Evolutionary conservation across 140 eudicot species (phyloP).

Genomic region (Oenanthe javanica): DNA sequence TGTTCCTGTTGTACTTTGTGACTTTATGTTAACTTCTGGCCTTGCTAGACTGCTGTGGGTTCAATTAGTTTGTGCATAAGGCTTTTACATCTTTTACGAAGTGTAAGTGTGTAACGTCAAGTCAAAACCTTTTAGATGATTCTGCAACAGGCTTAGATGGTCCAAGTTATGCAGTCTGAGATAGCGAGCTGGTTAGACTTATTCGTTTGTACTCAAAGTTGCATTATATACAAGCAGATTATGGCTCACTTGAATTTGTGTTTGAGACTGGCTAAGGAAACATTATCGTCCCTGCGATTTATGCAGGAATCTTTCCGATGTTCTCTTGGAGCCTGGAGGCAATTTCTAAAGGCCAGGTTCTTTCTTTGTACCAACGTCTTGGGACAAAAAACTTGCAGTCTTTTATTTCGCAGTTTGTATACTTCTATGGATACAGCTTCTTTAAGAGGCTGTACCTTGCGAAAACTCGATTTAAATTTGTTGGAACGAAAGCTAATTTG

Average conservation of each 20-base stretch:
- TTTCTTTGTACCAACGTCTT: conserved; percentile 86
- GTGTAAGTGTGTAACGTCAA: not conserved
- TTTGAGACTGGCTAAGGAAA: not conserved
- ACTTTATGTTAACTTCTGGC: not conserved
- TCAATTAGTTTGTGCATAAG: not conserved
- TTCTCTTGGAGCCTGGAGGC: conserved; percentile 65
- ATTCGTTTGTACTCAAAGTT: not conserved
- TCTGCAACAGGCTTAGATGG: not conserved
- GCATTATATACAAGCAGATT: not conserved
- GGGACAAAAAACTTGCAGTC: conserved; percentile 93
- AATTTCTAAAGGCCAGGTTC: conserved; percentile 57
- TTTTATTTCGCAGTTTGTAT: conserved; percentile 62
- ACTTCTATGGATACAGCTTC: conserved; percentile 91
- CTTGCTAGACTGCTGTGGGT: not conserved
- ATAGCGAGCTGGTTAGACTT: not conserved
- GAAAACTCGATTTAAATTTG: conserved; percentile 52
- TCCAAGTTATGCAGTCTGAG: not conserved
- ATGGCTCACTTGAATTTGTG: not conserved
- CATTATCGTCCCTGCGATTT: not conserved
- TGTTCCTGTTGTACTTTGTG: not conserved
- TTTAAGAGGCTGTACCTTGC: conserved; percentile 73
- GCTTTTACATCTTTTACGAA: not conserved
- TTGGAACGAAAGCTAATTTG: conserved; percentile 79
- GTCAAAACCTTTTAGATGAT: not conserved
- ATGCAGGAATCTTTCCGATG: conserved; percentile 78